A percentile compares a stretch with the other conserved stretches of the same genome.
These are phyloP conservation scores for Dunaliella salina DNA, from an alignment of 163 green algal species.

Conservation along the genomic window DNA sequence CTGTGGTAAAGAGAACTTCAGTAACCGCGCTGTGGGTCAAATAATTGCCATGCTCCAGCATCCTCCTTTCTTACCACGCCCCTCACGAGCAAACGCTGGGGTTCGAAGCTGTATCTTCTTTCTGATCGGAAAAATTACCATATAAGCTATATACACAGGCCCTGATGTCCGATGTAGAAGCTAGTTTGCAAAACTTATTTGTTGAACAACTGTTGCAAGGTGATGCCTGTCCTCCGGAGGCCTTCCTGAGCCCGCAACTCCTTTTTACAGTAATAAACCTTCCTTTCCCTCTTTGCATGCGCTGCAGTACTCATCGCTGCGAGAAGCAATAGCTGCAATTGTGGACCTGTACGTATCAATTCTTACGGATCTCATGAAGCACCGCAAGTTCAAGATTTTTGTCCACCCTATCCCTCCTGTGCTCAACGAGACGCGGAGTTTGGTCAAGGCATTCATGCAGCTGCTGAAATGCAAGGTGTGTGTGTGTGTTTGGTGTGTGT, in stretches of 20 bases:
- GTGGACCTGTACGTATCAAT: constrained; percentile 57
- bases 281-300: not conserved
- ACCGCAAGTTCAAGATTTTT: constrained; percentile 46
- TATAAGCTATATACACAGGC: not conserved
- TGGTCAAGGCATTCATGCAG: constrained; percentile 46
- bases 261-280: not conserved
- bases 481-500: not conserved
- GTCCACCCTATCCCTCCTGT: constrained; percentile 66
- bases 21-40: too few relatives aligned
- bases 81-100: too few relatives aligned
- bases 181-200: not conserved
- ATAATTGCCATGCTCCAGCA: too few relatives aligned
- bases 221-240: too few relatives aligned
- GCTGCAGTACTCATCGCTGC: constrained; percentile 53
- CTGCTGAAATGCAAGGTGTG: constrained; percentile 29
- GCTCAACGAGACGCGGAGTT: constrained; percentile 52
- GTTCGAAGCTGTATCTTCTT: too few relatives aligned
- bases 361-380: constrained; percentile 32
- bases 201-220: not conserved
- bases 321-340: constrained; percentile 53
- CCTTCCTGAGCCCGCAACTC: too few relatives aligned
- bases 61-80: too few relatives aligned
- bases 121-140: too few relatives aligned
- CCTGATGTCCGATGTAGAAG: not conserved
- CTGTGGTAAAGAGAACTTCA: too few relatives aligned